phyloP scores from a whole-genome alignment of 768 basidiomycete genomes.

The Suillus brevipes region DNA sequence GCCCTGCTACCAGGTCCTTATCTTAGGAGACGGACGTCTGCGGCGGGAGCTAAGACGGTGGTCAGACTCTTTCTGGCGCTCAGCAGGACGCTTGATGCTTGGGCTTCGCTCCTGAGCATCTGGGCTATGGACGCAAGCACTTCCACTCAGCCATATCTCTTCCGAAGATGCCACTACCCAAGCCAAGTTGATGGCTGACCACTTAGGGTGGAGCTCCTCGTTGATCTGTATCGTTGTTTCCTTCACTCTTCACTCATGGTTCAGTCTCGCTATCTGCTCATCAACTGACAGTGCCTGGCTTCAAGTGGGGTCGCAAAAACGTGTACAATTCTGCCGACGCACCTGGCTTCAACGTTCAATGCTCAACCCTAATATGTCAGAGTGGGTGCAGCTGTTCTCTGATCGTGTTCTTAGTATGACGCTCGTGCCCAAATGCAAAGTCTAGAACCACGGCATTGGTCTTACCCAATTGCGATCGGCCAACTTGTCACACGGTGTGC shows the following conservation, averaged over 20 bases:
- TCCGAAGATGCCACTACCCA: slow-evolving; percentile 93
- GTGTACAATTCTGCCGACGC: slow-evolving; percentile 83
- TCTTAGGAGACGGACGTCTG: not conserved
- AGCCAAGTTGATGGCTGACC: slow-evolving; percentile 95
- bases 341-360: slow-evolving; percentile 58
- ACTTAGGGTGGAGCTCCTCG: slow-evolving; percentile 91
- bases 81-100: too few relatives aligned
- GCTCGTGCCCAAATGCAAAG: too few relatives aligned
- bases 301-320: slow-evolving; percentile 98
- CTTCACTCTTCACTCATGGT: slow-evolving; percentile 98
- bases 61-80: too few relatives aligned
- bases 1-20: not conserved
- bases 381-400: slow-evolving; percentile 90
- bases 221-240: slow-evolving; percentile 93
- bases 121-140: slow-evolving; percentile 83
- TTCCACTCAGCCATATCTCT: slow-evolving; percentile 89
- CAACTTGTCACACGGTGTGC: too few relatives aligned
- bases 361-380: slow-evolving; percentile 99
- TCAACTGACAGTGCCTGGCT: slow-evolving; percentile 85
- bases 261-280: slow-evolving; percentile 95
- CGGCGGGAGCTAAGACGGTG: too few relatives aligned
- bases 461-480: too few relatives aligned
- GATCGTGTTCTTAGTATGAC: slow-evolving; percentile 97
- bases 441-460: too few relatives aligned
- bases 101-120: too few relatives aligned